Conservation (phyloP, 768 basidiomycete species). For the Auricularia auricula-judae region DNA sequence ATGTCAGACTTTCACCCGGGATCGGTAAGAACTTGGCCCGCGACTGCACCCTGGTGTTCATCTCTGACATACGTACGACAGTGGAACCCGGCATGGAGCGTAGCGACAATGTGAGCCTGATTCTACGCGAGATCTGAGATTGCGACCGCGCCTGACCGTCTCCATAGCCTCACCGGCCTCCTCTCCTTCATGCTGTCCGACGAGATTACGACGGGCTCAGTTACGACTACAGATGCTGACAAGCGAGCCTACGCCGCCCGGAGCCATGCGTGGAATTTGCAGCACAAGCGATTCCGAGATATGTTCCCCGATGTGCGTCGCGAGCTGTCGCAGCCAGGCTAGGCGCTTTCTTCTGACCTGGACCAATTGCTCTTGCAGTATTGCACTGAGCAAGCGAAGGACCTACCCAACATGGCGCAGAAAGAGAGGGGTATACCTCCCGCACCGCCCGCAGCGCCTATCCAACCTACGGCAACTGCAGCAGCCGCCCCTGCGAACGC, state of each 20-base stretch:
- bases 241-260: constrained; percentile 65
- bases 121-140: constrained; percentile 5
- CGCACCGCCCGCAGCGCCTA: constrained; percentile 11
- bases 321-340: not conserved
- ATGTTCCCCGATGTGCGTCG: constrained; percentile 78
- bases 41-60: not conserved
- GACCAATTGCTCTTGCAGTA: constrained; percentile 38
- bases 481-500: constrained; percentile 9
- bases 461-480: constrained; percentile 14
- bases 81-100: constrained; percentile 97
- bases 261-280: constrained; percentile 81
- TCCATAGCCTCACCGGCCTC: constrained; percentile 73
- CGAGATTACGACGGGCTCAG: constrained; percentile 93
- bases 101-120: constrained; percentile 74
- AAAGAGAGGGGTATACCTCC: constrained; percentile 49
- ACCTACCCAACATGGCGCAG: constrained; percentile 91
- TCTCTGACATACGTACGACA: constrained; percentile 16
- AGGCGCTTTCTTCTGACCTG: not conserved
- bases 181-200: constrained; percentile 92
- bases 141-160: not conserved
- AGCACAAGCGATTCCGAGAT: constrained; percentile 71
- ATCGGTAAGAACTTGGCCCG: constrained; percentile 41
- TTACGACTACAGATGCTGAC: constrained; percentile 68
- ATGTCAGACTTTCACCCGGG: constrained; percentile 96
- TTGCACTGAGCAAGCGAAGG: constrained; percentile 48